Conservation (phyloP, 306 rosid genomes). For the Elaeagnus macrophylla region DNA sequence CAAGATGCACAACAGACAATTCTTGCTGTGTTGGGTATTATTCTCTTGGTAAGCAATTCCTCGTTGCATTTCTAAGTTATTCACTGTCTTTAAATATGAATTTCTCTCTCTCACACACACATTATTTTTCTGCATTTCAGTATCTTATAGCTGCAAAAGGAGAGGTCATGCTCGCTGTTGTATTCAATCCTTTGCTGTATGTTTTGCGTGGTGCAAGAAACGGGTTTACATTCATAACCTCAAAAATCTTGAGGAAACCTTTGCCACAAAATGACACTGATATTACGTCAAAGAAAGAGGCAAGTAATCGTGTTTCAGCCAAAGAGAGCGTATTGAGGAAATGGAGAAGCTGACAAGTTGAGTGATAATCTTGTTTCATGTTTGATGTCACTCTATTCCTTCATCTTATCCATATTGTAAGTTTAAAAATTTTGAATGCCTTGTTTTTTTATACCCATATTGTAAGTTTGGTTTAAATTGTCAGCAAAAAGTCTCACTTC, state of each 20-base stretch:
- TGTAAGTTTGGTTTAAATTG: too few species aligned
- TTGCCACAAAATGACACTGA: slow-evolving; percentile 28
- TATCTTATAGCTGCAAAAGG: slow-evolving; percentile 73
- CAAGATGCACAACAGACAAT: slow-evolving; percentile 67
- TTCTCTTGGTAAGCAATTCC: slow-evolving; percentile 50
- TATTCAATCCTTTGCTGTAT: slow-evolving; percentile 72
- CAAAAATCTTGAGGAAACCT: slow-evolving; percentile 39
- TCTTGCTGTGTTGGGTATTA: slow-evolving; percentile 62
- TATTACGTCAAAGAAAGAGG: slow-evolving; percentile 35
- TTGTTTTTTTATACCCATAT: too few species aligned
- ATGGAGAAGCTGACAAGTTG: slow-evolving; percentile 71
- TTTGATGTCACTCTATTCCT: slow-evolving; percentile 17
- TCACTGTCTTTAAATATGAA: neutral
- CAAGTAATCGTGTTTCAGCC: slow-evolving; percentile 45
- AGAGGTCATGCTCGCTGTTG: slow-evolving; percentile 66
- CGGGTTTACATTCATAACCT: slow-evolving; percentile 45
- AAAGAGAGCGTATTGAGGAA: slow-evolving; percentile 67
- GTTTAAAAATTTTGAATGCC: slow-evolving; percentile 1
- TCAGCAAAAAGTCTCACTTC: too few species aligned
- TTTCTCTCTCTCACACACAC: neutral
- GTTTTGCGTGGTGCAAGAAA: slow-evolving; percentile 75
- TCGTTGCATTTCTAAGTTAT: slow-evolving; percentile 10
- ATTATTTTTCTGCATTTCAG: slow-evolving; percentile 28
- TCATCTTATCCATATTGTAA: slow-evolving; percentile 15
- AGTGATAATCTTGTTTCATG: slow-evolving; percentile 27